These are phyloP conservation scores for Trapa bicornis DNA, from an alignment of 345 rosid species.

Conservation along the genomic window DNA sequence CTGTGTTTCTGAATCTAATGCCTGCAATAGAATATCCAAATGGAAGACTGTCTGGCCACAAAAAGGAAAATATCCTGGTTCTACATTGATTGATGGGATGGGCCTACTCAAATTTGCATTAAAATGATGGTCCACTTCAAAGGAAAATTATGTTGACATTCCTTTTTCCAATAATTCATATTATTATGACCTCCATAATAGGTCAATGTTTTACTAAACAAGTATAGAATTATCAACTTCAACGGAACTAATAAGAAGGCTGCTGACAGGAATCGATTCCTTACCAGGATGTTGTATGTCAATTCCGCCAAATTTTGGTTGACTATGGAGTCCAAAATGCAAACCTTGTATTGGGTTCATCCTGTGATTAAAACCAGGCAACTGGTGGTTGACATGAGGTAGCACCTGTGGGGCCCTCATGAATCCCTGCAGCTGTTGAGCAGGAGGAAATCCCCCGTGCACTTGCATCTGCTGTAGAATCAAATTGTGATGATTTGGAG, in stretches of 20 bases:
- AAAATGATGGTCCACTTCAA: no score
- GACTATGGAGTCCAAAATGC: conserved; percentile 45
- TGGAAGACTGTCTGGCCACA: no score
- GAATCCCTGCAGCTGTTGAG: conserved; percentile 45
- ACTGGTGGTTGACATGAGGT: conserved; percentile 44
- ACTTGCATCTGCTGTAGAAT: conserved; percentile 52
- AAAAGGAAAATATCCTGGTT: no score
- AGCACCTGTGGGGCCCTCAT: conserved; percentile 34
- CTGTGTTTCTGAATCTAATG: no score
- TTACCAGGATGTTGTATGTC: conserved; percentile 30
- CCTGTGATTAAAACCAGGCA: conserved; percentile 42
- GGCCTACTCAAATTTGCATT: no score
- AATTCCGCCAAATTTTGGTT: conserved; percentile 36
- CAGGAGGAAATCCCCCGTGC: conserved; percentile 44
- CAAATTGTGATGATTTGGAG: conserved; percentile 39
- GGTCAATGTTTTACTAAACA: neutral
- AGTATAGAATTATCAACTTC: neutral
- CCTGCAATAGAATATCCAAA: no score
- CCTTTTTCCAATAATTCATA: no score
- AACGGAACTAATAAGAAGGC: neutral
- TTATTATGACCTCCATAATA: no score
- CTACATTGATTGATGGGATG: no score
- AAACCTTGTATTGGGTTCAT: conserved; percentile 48
- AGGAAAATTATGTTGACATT: no score
- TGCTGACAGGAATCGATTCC: neutral